phyloP scores from a whole-genome alignment of 768 basidiomycete genomes.

The Postia placenta region DNA sequence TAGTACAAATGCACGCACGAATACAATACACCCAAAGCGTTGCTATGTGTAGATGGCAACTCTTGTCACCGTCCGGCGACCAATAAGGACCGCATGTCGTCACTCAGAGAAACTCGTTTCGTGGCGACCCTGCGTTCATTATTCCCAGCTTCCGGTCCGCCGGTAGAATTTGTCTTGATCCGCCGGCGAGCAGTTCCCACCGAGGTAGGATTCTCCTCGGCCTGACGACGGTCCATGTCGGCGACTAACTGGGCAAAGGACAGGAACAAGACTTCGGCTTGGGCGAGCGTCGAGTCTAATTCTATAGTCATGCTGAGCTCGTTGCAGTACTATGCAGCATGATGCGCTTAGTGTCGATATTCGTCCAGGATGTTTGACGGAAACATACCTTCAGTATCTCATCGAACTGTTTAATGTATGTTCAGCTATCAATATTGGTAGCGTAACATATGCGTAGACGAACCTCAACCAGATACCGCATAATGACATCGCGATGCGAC shows the following conservation, averaged over 20 bases:
- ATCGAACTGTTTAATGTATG: slow-evolving; percentile 77
- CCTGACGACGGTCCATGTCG: slow-evolving; percentile 78
- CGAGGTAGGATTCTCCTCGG: slow-evolving; percentile 39
- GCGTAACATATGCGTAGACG: neutral
- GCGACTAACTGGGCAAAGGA: slow-evolving; percentile 86
- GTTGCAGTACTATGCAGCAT: slow-evolving; percentile 67
- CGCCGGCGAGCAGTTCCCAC: slow-evolving; percentile 30
- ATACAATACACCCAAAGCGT: slow-evolving; percentile 10
- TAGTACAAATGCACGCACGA: neutral
- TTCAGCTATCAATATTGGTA: neutral
- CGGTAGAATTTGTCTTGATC: slow-evolving; percentile 8
- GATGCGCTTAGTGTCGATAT: neutral
- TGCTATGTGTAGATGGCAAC: slow-evolving; percentile 5
- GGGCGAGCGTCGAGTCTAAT: slow-evolving; percentile 89
- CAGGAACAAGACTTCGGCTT: slow-evolving; percentile 94
- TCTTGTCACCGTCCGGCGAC: slow-evolving; percentile 35
- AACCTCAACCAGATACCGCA: slow-evolving; percentile 93
- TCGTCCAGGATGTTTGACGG: neutral
- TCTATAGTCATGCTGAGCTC: slow-evolving; percentile 96
- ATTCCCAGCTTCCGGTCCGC: neutral
- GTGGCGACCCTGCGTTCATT: slow-evolving; percentile 20
- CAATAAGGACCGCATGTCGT: slow-evolving; percentile 57
- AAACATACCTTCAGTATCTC: slow-evolving; percentile 64
- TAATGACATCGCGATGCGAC: slow-evolving; percentile 90
- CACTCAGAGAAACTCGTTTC: slow-evolving; percentile 47